Conservation (phyloP, 805 yeast genomes). For the Komagataella phaffii region DNA sequence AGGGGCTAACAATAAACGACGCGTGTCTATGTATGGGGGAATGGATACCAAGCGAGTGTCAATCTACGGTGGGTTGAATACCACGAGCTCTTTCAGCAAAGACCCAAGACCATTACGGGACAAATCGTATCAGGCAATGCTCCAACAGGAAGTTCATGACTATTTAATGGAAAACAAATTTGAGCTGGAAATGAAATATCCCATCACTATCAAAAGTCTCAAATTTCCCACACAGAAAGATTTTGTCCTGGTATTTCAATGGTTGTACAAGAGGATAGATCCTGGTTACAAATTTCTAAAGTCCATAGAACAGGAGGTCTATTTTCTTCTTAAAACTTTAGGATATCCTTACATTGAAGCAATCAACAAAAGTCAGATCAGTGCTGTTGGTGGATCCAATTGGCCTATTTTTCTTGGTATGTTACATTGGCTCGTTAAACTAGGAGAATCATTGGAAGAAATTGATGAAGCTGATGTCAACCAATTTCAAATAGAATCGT, state of each 20-base stretch:
- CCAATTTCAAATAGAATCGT: constrained; percentile 9
- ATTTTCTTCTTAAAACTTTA: constrained; percentile 45
- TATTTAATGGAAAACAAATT: constrained; percentile 52
- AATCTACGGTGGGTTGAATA: neutral
- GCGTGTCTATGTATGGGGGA: constrained; percentile 4
- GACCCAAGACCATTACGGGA: constrained; percentile 79
- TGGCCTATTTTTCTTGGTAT: constrained; percentile 81
- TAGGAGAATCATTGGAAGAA: constrained; percentile 29
- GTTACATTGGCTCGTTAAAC: constrained; percentile 67
- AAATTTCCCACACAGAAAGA: constrained; percentile 80
- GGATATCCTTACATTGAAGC: constrained; percentile 73
- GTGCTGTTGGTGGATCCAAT: constrained; percentile 83
- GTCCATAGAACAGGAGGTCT: constrained; percentile 66
- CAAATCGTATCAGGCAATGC: constrained; percentile 45
- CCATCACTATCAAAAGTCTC: constrained; percentile 50
- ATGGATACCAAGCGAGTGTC: constrained; percentile 1
- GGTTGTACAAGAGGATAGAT: constrained; percentile 64
- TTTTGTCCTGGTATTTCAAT: constrained; percentile 65
- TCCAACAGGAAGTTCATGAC: constrained; percentile 56
- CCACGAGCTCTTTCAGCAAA: constrained; percentile 1
- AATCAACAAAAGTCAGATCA: constrained; percentile 71
- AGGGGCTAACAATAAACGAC: neutral
- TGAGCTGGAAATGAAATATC: constrained; percentile 63
- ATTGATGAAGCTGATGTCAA: constrained; percentile 19
- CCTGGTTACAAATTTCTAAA: constrained; percentile 63